Conservation (phyloP, 768 basidiomycete genomes). For the Mycena alexandri region DNA sequence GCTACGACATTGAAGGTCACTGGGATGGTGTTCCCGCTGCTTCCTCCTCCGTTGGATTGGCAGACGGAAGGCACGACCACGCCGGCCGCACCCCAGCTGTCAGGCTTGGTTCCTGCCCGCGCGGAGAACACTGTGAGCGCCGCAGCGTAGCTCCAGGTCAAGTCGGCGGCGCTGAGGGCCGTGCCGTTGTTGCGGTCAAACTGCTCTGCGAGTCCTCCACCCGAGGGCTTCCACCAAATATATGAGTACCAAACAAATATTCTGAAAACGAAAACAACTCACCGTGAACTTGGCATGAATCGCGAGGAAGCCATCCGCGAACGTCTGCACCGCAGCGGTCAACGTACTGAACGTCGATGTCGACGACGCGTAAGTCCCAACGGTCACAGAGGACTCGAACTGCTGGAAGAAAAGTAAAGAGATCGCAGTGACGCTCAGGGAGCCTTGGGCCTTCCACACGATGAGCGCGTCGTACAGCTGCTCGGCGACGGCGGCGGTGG, state of each 20-base stretch:
- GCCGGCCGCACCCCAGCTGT: constrained; percentile 76
- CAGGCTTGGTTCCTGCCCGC: constrained; percentile 58
- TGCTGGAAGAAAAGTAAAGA: constrained; percentile 81
- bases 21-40: constrained; percentile 44
- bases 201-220: constrained; percentile 75
- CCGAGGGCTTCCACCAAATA: constrained; percentile 51
- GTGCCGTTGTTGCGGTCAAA: constrained; percentile 62
- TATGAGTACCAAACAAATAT: not conserved
- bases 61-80: constrained; percentile 62
- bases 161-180: constrained; percentile 70
- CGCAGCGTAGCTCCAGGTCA: constrained; percentile 85
- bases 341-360: constrained; percentile 63
- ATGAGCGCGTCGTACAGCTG: constrained; percentile 80
- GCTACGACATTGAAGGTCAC: constrained; percentile 76
- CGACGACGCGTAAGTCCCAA: constrained; percentile 65
- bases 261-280: not conserved
- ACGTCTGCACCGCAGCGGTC: constrained; percentile 61
- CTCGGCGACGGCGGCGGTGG: constrained; percentile 78
- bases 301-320: constrained; percentile 76
- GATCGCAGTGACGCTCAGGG: constrained; percentile 64
- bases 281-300: constrained; percentile 69
- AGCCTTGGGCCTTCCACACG: constrained; percentile 69
- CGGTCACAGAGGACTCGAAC: constrained; percentile 61
- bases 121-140: constrained; percentile 71
- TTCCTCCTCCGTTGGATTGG: constrained; percentile 50